phyloP scores from a whole-genome alignment of 108 stramenopile species.

The Craspedostauros australis region DNA sequence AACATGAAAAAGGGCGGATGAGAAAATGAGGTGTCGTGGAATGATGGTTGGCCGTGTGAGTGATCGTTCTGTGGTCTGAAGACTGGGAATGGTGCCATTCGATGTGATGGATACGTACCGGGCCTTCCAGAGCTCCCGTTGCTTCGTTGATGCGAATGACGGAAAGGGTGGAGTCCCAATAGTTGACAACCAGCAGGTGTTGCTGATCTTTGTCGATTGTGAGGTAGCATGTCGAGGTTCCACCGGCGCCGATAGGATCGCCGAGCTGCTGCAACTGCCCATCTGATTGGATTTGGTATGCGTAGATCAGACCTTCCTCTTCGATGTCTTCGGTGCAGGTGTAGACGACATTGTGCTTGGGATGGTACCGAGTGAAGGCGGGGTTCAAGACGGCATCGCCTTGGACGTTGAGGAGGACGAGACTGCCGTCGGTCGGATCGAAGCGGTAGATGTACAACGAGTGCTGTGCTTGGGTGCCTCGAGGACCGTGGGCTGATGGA shows the following conservation, averaged over 20 bases:
- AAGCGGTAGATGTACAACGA: conserved; percentile 81
- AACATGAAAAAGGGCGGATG: no score
- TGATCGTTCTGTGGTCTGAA: no score
- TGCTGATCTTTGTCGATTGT: conserved; percentile 76
- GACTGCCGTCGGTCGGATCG: conserved; percentile 63
- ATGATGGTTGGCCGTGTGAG: no score
- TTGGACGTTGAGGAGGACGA: conserved; percentile 77
- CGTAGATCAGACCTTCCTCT: conserved; percentile 82
- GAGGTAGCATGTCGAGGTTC: conserved; percentile 92
- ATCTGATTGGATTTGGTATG: conserved; percentile 57
- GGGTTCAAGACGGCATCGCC: conserved; percentile 87
- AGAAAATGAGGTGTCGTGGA: no score
- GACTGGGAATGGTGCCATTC: no score
- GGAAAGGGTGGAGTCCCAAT: conserved; percentile 89
- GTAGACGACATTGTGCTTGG: conserved; percentile 85
- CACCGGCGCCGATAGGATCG: conserved; percentile 73
- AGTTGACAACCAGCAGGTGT: conserved; percentile 88
- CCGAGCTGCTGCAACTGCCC: conserved; percentile 64
- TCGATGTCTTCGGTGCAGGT: conserved; percentile 93
- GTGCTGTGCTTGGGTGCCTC: conserved; percentile 71
- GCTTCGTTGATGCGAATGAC: conserved; percentile 70
- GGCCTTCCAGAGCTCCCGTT: conserved; percentile 64
- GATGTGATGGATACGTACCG: no score
- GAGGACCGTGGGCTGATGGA: conserved; percentile 89
- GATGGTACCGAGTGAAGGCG: conserved; percentile 90